A percentile compares a stretch with the other conserved stretches of the same genome.
These are phyloP conservation scores for Naganishia friedmannii DNA, from an alignment of 768 basidiomycete genomes.

Conservation along the genomic window DNA sequence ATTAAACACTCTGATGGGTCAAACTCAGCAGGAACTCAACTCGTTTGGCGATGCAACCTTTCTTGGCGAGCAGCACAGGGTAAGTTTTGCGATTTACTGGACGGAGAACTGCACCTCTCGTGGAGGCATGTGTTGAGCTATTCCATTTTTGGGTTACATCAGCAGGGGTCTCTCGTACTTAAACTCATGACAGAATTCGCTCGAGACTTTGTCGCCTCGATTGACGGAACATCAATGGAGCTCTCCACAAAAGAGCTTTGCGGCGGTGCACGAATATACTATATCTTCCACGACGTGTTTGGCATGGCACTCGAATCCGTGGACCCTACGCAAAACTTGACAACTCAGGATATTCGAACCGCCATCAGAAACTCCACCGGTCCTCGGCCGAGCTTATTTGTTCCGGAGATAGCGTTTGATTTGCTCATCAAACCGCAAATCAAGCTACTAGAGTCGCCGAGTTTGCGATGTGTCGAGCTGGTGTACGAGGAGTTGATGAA, in stretches of 20 bases:
- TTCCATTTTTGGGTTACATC: conserved; percentile 14
- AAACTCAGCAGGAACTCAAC: conserved; percentile 96
- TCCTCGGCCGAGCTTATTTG: conserved; percentile 90
- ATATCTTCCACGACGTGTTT: conserved; percentile 99
- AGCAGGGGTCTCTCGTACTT: conserved; percentile 72
- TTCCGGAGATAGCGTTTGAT: conserved; percentile 95
- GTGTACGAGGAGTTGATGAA: conserved; percentile 99
- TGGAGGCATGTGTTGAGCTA: neutral
- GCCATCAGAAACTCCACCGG: conserved; percentile 98
- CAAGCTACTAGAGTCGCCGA: conserved; percentile 88
- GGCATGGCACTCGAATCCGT: conserved; percentile 85
- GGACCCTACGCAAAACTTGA: conserved; percentile 84
- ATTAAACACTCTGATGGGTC: conserved; percentile 95
- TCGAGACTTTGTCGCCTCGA: conserved; percentile 91
- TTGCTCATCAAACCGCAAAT: conserved; percentile 97
- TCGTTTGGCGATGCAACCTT: conserved; percentile 91
- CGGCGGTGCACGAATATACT: conserved; percentile 96
- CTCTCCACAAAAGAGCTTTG: conserved; percentile 98
- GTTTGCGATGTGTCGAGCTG: conserved; percentile 90
- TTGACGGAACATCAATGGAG: conserved; percentile 93
- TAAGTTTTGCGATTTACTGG: conserved; percentile 14
- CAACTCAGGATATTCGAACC: conserved; percentile 91
- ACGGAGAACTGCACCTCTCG: neutral
- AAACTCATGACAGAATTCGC: conserved; percentile 99
- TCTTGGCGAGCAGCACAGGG: conserved; percentile 79